Evolutionary conservation across 805 yeast species (phyloP), one percentile per base, ranked within the genome.

Genomic region (Metschnikowia gelsemii): DNA sequence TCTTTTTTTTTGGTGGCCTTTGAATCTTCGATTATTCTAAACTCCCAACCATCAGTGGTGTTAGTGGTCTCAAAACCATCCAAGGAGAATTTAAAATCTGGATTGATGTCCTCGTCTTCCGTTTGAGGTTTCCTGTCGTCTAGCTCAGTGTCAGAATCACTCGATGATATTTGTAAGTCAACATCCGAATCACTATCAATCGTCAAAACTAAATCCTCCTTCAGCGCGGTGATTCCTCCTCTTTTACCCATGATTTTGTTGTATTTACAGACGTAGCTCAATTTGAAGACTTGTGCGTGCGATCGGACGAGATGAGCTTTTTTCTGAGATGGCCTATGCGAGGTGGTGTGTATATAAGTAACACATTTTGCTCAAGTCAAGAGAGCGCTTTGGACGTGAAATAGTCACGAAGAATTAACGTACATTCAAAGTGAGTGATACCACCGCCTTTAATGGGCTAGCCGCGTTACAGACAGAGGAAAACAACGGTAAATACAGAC

Each of bases 41-140:
- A 87, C 52, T 88, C 88, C 96, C 97, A 89, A 4, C 96, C 96
- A 42, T 77, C 79, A 39, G 82, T 80, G 3, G 66, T 66, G 3
- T 71, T 48, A 8, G 67, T 56, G 13, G 66, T 61, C 23, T 72
- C 82, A 20, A 72, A 78, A 7, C 78, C 87, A 20, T 79, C 91
- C 8, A 81, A 51, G 17, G 80, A 75, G 57, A 90, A 90, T 14
- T 73, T 63, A 57, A 93, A 88, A 24, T 79, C 82, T 4, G 90
- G 88, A 52, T 87, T 82, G 33, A 89, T 59, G 42, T 78, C 88
- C 16, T 58, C 61, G 17, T 55, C 51, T 16, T 38, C 45, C 19
- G 38, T 40, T 2, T 30, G 26, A 16, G 35, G 23, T 28, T 55
- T 57, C 29, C 52, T 59, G 8, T 44, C 50, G 19, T 54, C 57